A percentile compares a stretch with the other conserved stretches of the same genome.
phyloP scores from a whole-genome alignment of 371 early-diverging fungal genomes.

The Zychaea mexicana region DNA sequence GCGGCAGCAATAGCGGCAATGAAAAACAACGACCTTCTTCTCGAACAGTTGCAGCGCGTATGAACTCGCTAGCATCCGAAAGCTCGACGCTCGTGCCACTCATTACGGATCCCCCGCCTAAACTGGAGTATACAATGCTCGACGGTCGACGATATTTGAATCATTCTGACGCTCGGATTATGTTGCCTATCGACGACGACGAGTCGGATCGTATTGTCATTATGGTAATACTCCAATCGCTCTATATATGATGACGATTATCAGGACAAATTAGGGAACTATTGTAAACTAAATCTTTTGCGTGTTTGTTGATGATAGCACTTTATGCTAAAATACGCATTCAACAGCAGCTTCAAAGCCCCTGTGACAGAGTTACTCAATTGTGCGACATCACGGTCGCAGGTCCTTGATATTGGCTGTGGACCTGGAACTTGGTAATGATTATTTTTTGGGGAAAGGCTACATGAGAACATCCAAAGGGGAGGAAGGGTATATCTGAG shows the following conservation, averaged over 20 bases:
- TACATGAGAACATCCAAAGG: neutral
- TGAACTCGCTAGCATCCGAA: neutral
- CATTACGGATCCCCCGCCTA: neutral
- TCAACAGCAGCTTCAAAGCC: constrained; percentile 35
- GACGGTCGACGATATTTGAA: constrained; percentile 19
- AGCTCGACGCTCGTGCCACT: neutral
- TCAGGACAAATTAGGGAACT: no score
- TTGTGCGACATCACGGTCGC: constrained; percentile 11
- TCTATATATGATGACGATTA: no score
- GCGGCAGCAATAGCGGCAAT: neutral
- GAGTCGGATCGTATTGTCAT: constrained; percentile 45
- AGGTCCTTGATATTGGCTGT: constrained; percentile 44
- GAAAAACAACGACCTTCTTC: constrained; percentile 2
- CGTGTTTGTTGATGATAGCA: constrained; percentile 30
- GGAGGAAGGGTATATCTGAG: constrained; percentile 3
- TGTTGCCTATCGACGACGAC: constrained; percentile 40
- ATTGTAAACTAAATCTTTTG: neutral
- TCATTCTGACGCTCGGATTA: constrained; percentile 9
- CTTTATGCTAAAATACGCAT: constrained; percentile 39
- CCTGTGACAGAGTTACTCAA: constrained; percentile 21
- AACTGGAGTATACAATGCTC: constrained; percentile 10
- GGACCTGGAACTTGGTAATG: constrained; percentile 48
- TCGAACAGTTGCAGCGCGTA: neutral
- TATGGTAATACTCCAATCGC: constrained; percentile 40
- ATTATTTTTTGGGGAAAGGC: neutral